Percentiles rank a stretch among this genome's conserved stretches.
phyloP scores from a whole-genome alignment of 2,329 filamentous ascomycete genomes.

The Diaporthe caulivora region DNA sequence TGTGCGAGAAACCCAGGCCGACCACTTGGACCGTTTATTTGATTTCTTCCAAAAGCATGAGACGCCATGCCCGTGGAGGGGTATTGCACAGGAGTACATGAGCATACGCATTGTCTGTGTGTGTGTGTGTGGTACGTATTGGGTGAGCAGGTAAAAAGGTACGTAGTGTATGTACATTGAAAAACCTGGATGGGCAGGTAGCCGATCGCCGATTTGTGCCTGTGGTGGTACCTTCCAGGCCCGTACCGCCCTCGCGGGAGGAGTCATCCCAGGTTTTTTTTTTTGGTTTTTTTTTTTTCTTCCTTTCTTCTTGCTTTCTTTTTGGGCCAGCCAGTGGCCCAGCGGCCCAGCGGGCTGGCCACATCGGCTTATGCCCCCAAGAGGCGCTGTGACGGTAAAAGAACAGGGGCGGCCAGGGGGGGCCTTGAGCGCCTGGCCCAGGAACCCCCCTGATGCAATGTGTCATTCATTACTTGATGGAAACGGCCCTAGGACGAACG shows the following conservation, averaged over 20 bases:
- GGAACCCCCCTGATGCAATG: slow-evolving; percentile 38
- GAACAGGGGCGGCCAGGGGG: slow-evolving; percentile 5
- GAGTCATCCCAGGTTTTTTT: slow-evolving; percentile 38
- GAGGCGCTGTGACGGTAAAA: slow-evolving; percentile 24
- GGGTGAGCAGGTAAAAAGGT: neutral
- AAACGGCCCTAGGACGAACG: slow-evolving; percentile 38
- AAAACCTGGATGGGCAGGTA: neutral
- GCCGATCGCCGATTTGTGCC: neutral
- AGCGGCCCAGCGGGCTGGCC: no score
- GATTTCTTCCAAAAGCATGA: neutral
- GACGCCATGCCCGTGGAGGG: neutral
- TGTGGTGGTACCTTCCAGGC: neutral
- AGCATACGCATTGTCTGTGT: no score
- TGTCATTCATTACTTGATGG: slow-evolving; percentile 46
- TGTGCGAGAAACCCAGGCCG: neutral
- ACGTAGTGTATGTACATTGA: slow-evolving; percentile 18
- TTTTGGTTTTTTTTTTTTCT: neutral
- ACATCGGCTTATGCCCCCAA: no score
- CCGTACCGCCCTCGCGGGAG: neutral
- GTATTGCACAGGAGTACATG: neutral
- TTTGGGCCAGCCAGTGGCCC: no score
- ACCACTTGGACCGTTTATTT: neutral
- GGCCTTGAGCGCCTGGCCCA: neutral
- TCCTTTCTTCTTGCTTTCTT: no score
- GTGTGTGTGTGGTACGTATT: no score